phyloP scores from a whole-genome alignment of 257 asterid species.

The Striga asiatica region DNA sequence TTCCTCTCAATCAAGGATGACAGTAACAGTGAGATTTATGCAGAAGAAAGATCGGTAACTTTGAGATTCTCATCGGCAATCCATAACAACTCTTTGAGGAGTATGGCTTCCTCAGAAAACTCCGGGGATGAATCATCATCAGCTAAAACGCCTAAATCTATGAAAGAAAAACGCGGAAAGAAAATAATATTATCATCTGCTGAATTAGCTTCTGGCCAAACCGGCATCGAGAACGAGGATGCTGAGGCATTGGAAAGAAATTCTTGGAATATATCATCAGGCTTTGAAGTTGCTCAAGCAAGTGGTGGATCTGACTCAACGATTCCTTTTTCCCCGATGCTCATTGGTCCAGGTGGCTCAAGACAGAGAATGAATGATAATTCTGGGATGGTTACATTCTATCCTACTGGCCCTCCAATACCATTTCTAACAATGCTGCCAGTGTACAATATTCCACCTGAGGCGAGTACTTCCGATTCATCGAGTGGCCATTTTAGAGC shows the following conservation, averaged over 20 bases:
- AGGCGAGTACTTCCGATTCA: constrained; percentile 46
- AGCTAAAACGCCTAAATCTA: constrained; percentile 26
- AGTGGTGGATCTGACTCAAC: constrained; percentile 70
- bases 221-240: constrained; percentile 53
- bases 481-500: constrained; percentile 42
- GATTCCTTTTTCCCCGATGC: constrained; percentile 69
- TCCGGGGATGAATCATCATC: constrained; percentile 58
- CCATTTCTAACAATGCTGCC: constrained; percentile 97
- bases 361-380: constrained; percentile 49
- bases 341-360: constrained; percentile 56
- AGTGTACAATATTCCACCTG: constrained; percentile 54
- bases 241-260: background rate
- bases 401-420: constrained; percentile 95
- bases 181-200: constrained; percentile 16
- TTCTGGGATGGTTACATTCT: constrained; percentile 69
- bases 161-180: constrained; percentile 37
- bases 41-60: constrained; percentile 48
- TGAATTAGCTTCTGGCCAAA: constrained; percentile 23
- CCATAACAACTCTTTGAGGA: constrained; percentile 35
- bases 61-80: constrained; percentile 43
- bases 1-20: constrained; percentile 39
- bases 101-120: constrained; percentile 50
- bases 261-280: constrained; percentile 15
- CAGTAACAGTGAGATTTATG: constrained; percentile 40
- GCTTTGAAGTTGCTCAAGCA: constrained; percentile 58